Evolutionary conservation across 2,329 filamentous ascomycete genomes (phyloP), one percentile per base, ranked within the genome.

Genomic region (Emydomyces testavorans): DNA sequence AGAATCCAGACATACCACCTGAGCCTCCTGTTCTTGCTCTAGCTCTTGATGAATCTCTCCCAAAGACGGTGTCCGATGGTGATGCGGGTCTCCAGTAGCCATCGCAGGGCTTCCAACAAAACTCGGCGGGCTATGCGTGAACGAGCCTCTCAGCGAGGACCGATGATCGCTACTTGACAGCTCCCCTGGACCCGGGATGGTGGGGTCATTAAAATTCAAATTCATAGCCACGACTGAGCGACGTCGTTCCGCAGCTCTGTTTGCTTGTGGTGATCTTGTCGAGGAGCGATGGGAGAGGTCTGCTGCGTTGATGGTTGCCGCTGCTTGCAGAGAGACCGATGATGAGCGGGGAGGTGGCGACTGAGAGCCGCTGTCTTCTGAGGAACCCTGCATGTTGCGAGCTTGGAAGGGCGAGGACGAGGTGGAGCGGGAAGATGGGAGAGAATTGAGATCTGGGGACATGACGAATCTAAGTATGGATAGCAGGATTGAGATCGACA

Each of bases 241-340:
- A 50, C 68, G 65, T 28, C 68, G 63, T 47, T 71, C 68, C 18
- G 63, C 59, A 45, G 52, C 53, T 43, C 58, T 56, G 32, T 53
- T 56, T 1, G 55, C 48, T 21, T 55, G 55, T 2, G 60, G 57
- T 7, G 68, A 64, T 53, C 60, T 63, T 18, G 57, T 59, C 16
- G 68, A 67, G 3, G 63, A 60, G 38, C 66, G 63, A 45, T 61
- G 59, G 8, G 76, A 75, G 55, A 84, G 79, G 23, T 87, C 76
- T 44, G 85, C 79, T 23, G 84, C 82, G 62, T 90, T 90, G 65
- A 89, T 76, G 36, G 83, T 80, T 6, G 83, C 84, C 10, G 85
- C 79, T 44, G 83, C 84, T 61, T 84, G 83, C 7, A 92, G 73
- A 11, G 83, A 87, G 52, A 77, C 74, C 34, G 82, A 79, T 28